A percentile compares a stretch with the other conserved stretches of the same genome.
Conservation (phyloP, 2,329 filamentous ascomycete genomes). For the Pseudocercospora fijiensis region DNA sequence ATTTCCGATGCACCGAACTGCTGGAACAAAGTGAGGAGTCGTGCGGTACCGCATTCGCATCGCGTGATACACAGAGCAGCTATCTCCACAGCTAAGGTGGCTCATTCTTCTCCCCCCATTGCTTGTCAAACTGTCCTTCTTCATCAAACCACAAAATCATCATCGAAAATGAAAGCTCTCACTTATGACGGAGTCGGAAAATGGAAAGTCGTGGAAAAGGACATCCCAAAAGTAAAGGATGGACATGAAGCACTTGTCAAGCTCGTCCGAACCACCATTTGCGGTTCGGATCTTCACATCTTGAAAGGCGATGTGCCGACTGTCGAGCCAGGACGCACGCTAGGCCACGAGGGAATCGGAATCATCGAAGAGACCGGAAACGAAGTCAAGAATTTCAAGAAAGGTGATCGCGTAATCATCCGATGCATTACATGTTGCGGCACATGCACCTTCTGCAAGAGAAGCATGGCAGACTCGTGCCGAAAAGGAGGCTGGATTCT, state of each 20-base stretch:
- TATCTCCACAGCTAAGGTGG: background rate
- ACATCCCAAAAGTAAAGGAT: slow-evolving; percentile 25
- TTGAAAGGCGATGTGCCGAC: slow-evolving; percentile 55
- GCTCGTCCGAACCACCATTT: slow-evolving; percentile 33
- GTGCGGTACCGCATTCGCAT: slow-evolving; percentile 1
- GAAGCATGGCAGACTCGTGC: slow-evolving; percentile 55
- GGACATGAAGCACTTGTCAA: slow-evolving; percentile 43
- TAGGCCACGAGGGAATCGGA: slow-evolving; percentile 58
- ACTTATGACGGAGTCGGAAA: slow-evolving; percentile 30
- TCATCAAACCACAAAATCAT: background rate
- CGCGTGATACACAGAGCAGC: background rate
- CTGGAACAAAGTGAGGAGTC: background rate
- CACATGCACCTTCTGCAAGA: slow-evolving; percentile 52
- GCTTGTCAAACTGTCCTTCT: background rate
- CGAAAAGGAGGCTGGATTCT: slow-evolving; percentile 56
- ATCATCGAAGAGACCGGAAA: slow-evolving; percentile 48
- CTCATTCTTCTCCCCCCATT: background rate
- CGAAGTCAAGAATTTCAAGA: slow-evolving; percentile 49
- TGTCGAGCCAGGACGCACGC: slow-evolving; percentile 46
- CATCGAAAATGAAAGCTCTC: slow-evolving; percentile 31
- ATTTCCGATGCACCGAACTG: slow-evolving; percentile 2
- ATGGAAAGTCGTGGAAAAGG: slow-evolving; percentile 31
- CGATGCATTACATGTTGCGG: slow-evolving; percentile 51
- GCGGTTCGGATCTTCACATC: slow-evolving; percentile 54
- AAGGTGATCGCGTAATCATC: slow-evolving; percentile 53